phyloP scores from a whole-genome alignment of 805 yeast species.

The Helenozyma rhizophorensis region DNA sequence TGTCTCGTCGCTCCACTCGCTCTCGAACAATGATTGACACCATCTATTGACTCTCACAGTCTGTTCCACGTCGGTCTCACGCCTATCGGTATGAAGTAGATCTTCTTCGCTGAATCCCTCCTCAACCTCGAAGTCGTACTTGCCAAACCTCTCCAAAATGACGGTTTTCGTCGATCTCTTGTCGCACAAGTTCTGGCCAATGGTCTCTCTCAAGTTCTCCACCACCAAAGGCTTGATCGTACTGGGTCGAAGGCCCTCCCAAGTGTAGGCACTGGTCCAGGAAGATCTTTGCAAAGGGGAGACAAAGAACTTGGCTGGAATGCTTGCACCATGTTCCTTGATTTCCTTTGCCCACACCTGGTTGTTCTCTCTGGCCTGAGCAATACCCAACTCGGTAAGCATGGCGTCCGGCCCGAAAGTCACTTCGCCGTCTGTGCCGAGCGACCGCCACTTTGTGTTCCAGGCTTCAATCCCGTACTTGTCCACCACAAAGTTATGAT shows the following conservation, averaged over 20 bases:
- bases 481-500: conserved; percentile 52
- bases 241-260: conserved; percentile 33
- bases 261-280: conserved; percentile 52
- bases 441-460: conserved; percentile 50
- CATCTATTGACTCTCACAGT: conserved; percentile 44
- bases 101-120: conserved; percentile 49
- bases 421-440: conserved; percentile 51
- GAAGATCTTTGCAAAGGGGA: conserved; percentile 65
- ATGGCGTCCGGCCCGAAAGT: conserved; percentile 59
- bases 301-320: conserved; percentile 53
- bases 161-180: conserved; percentile 42
- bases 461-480: conserved; percentile 56
- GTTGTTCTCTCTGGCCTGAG: conserved; percentile 51
- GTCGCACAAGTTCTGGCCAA: conserved; percentile 59
- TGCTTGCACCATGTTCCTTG: conserved; percentile 42
- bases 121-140: conserved; percentile 34
- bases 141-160: conserved; percentile 34
- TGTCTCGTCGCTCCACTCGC: conserved; percentile 15
- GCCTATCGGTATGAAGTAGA: conserved; percentile 36
- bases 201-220: conserved; percentile 57
- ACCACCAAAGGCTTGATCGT: conserved; percentile 21
- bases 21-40: conserved; percentile 32
- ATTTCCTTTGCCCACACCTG: conserved; percentile 42
- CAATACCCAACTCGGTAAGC: conserved; percentile 50
- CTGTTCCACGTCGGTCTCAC: conserved; percentile 50